Conservation (phyloP, 225 moss, liverwort and hornwort genomes). For the Bryoerythrophyllum caledonicum region DNA sequence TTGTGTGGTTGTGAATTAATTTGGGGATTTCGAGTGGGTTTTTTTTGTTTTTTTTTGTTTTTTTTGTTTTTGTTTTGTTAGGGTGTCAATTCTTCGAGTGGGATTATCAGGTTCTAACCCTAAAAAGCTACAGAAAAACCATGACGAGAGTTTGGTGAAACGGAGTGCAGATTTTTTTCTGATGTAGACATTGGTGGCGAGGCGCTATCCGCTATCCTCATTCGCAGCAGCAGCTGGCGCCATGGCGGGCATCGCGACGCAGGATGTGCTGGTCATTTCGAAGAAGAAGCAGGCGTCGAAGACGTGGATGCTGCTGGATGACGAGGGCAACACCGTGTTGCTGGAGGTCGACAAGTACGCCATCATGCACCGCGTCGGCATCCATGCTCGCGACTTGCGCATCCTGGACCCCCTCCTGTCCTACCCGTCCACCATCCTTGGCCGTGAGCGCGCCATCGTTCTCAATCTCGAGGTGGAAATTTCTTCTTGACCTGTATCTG, state of each 20-base stretch:
- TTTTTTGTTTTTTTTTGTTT: neutral
- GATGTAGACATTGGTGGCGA: conserved; percentile 50
- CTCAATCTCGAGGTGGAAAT: conserved; percentile 89
- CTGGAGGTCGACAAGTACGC: conserved; percentile 98
- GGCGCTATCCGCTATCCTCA: conserved; percentile 16
- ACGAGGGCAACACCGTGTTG: conserved; percentile 72
- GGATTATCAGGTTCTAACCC: too few species aligned
- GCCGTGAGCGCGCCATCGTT: conserved; percentile 97
- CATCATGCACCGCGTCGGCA: conserved; percentile 97
- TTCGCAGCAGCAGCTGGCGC: conserved; percentile 23
- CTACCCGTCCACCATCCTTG: conserved; percentile 95
- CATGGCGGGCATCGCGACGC: conserved; percentile 45
- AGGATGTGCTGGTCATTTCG: conserved; percentile 45
- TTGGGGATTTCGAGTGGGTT: neutral
- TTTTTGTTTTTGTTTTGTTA: neutral
- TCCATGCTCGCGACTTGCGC: conserved; percentile 97
- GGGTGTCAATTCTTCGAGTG: too few species aligned
- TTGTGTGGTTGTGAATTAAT: neutral
- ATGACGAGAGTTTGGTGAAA: conserved; percentile 2
- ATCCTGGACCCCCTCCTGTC: conserved; percentile 94
- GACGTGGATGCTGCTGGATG: conserved; percentile 91
- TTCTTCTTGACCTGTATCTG: conserved; percentile 9
- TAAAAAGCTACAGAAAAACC: too few species aligned
- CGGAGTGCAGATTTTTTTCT: conserved; percentile 36
- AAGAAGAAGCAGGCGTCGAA: conserved; percentile 88